Conservation (phyloP, 352 stramenopile genomes). For the Phytophthora ramorum region DNA sequence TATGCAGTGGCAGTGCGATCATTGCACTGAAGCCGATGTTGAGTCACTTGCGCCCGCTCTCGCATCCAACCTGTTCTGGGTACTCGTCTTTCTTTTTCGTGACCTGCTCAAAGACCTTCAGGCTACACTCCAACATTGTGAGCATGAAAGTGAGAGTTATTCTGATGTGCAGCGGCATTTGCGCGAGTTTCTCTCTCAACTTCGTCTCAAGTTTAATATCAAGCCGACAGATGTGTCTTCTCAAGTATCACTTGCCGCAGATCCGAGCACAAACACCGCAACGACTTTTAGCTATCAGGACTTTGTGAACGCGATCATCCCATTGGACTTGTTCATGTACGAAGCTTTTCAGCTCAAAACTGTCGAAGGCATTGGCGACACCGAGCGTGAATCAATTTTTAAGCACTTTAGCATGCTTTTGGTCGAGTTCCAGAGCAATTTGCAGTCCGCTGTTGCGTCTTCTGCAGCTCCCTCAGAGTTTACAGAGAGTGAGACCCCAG, state of each 20-base stretch:
- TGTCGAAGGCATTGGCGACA: constrained; percentile 1
- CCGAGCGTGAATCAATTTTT: not conserved
- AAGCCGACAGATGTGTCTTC: not conserved
- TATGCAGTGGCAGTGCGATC: not conserved
- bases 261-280: not conserved
- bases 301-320: constrained; percentile 1
- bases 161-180: not conserved
- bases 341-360: constrained; percentile 1
- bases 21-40: not conserved
- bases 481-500: not conserved
- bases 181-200: not conserved
- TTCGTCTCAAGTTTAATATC: constrained; percentile 1
- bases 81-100: constrained; percentile 2
- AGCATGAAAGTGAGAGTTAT: not conserved
- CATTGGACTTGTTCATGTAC: constrained; percentile 1
- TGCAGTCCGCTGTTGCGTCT: not conserved
- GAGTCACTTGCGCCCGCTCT: not conserved
- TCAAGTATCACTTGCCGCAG: not conserved
- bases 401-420: not conserved
- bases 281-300: not conserved
- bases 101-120: not conserved
- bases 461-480: not conserved
- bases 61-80: not conserved
- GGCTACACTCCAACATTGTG: not conserved
- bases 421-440: constrained; percentile 2